A percentile compares a stretch with the other conserved stretches of the same genome.
Conservation (phyloP, 805 yeast species). For the Sugiyamaella floridensis region DNA sequence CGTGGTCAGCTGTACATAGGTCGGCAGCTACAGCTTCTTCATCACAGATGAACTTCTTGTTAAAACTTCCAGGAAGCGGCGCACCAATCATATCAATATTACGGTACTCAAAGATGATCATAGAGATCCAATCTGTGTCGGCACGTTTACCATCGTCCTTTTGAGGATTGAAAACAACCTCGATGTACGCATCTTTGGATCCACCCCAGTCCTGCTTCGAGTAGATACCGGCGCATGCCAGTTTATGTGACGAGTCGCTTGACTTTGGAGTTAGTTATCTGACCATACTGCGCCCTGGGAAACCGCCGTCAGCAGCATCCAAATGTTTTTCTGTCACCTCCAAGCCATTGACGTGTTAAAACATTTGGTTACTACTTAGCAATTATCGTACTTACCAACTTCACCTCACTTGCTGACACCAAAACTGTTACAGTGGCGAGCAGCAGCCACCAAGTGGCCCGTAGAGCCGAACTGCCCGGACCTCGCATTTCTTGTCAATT, state of each 20-base stretch:
- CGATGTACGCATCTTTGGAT: slow-evolving; percentile 50
- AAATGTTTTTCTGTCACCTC: no score
- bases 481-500: not conserved
- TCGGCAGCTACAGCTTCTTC: slow-evolving; percentile 50
- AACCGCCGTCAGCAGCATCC: no score
- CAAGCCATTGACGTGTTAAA: no score
- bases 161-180: slow-evolving; percentile 31
- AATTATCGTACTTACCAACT: slow-evolving; percentile 11
- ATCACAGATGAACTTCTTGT: slow-evolving; percentile 65
- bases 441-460: slow-evolving; percentile 2
- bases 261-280: not conserved
- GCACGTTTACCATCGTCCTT: slow-evolving; percentile 8
- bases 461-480: not conserved
- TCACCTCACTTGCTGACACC: slow-evolving; percentile 19
- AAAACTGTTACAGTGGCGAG: slow-evolving; percentile 10
- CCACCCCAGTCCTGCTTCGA: slow-evolving; percentile 86
- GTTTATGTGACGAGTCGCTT: slow-evolving; percentile 30
- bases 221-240: slow-evolving; percentile 87
- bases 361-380: not conserved
- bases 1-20: slow-evolving; percentile 48
- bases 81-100: slow-evolving; percentile 68
- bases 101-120: slow-evolving; percentile 76
- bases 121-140: slow-evolving; percentile 44
- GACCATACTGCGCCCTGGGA: no score
- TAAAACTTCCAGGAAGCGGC: slow-evolving; percentile 26